These are phyloP conservation scores for Evernia prunastri DNA, from an alignment of 495 filamentous ascomycete genomes.

Conservation along the genomic window DNA sequence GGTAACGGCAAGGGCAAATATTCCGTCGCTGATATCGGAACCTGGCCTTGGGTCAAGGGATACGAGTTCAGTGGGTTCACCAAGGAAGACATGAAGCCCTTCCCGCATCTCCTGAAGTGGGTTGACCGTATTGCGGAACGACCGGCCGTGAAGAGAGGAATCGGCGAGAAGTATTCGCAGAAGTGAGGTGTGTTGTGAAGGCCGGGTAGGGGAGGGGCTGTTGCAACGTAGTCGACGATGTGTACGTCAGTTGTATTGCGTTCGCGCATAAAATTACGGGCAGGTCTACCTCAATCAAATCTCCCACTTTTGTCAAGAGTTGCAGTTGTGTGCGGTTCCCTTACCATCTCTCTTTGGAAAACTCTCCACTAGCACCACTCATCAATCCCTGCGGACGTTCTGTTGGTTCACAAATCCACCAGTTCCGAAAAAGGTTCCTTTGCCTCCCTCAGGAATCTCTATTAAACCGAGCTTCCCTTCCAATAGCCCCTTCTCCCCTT, in stretches of 20 bases:
- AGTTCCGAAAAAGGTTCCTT: no score
- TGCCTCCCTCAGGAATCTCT: no score
- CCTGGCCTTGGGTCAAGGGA: conserved; percentile 50
- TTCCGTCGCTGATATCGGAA: conserved; percentile 48
- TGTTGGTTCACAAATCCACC: no score
- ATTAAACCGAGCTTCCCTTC: no score
- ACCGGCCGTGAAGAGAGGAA: conserved; percentile 45
- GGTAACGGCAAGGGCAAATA: conserved; percentile 51
- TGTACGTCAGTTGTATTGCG: background rate
- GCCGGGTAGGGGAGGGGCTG: background rate
- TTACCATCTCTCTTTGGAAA: no score
- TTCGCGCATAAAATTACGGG: no score
- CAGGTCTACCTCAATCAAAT: no score
- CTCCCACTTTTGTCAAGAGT: no score
- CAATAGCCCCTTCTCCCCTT: no score
- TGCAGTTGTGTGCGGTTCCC: no score
- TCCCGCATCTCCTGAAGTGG: conserved; percentile 49
- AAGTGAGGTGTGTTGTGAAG: background rate
- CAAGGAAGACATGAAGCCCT: conserved; percentile 42
- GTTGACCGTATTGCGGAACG: conserved; percentile 47
- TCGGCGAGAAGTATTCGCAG: conserved; percentile 38
- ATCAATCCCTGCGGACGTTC: no score
- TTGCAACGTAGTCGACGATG: background rate
- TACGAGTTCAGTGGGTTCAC: conserved; percentile 40
- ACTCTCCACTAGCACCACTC: no score